phyloP scores from a whole-genome alignment of 805 yeast species.

The Wickerhamiella sergipiensis region DNA sequence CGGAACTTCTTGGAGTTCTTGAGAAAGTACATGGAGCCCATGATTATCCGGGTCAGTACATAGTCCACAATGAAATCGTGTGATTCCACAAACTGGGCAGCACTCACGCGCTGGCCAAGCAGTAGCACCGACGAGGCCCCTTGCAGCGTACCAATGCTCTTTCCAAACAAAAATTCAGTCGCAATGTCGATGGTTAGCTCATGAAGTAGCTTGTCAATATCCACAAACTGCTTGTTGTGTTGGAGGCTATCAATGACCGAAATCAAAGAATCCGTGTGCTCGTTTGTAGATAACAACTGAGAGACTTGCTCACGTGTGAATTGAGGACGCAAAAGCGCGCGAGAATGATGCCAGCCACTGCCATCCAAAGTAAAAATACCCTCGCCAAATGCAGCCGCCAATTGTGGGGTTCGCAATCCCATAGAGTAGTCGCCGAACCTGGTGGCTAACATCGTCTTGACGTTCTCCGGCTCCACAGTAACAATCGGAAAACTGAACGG shows the following conservation, averaged over 20 bases:
- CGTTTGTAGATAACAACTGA: slow-evolving; percentile 15
- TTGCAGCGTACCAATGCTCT: slow-evolving; percentile 15
- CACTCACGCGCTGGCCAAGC: slow-evolving; percentile 17
- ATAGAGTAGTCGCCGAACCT: slow-evolving; percentile 22
- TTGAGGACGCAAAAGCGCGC: slow-evolving; percentile 21
- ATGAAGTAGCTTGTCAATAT: slow-evolving; percentile 16
- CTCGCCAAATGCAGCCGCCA: slow-evolving; percentile 20
- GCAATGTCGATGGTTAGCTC: slow-evolving; percentile 18
- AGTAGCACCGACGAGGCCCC: neutral
- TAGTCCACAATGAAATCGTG: slow-evolving; percentile 7
- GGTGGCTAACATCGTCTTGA: slow-evolving; percentile 23
- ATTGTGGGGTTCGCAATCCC: slow-evolving; percentile 19
- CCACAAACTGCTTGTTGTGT: slow-evolving; percentile 11
- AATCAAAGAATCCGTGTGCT: slow-evolving; percentile 16
- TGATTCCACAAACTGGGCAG: slow-evolving; percentile 16
- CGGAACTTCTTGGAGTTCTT: slow-evolving; percentile 21
- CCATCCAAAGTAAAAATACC: slow-evolving; percentile 23
- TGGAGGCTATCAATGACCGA: slow-evolving; percentile 5
- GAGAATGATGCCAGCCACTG: slow-evolving; percentile 21
- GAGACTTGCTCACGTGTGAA: slow-evolving; percentile 19
- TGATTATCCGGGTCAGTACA: slow-evolving; percentile 13
- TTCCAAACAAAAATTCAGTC: slow-evolving; percentile 20
- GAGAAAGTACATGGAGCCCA: slow-evolving; percentile 14
- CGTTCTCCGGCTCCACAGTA: neutral
- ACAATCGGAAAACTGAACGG: no score